Conservation (phyloP, 2,329 filamentous ascomycete genomes). For the Ophiocordyceps camponoti-leonardi region DNA sequence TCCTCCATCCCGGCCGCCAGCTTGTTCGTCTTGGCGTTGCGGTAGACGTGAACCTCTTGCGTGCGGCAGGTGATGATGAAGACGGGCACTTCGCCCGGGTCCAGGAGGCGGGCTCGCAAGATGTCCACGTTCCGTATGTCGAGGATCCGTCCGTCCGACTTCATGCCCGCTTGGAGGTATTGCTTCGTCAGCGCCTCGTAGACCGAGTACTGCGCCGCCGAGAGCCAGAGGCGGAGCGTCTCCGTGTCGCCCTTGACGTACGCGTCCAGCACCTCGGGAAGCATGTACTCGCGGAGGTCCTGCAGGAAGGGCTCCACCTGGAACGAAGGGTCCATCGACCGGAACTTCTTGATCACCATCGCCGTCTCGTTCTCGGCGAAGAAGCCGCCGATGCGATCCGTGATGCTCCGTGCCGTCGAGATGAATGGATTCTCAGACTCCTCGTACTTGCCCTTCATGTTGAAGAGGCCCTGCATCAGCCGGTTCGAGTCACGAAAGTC, state of each 20-base stretch:
- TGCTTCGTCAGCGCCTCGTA: conserved; percentile 96
- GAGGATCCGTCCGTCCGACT: conserved; percentile 85
- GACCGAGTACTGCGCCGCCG: conserved; percentile 87
- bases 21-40: conserved; percentile 75
- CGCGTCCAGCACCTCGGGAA: conserved; percentile 91
- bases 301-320: conserved; percentile 88
- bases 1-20: conserved; percentile 97
- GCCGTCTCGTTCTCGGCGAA: conserved; percentile 98
- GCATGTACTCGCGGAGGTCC: conserved; percentile 93
- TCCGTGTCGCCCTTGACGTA: conserved; percentile 94
- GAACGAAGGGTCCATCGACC: conserved; percentile 87
- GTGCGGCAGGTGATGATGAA: conserved; percentile 95
- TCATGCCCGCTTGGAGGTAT: conserved; percentile 82
- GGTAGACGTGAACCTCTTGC: conserved; percentile 94
- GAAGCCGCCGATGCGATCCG: conserved; percentile 82
- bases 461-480: conserved; percentile 75
- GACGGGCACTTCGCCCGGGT: conserved; percentile 77
- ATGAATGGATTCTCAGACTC: conserved; percentile 96
- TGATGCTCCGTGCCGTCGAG: conserved; percentile 81
- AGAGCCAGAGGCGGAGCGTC: conserved; percentile 87
- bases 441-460: conserved; percentile 72
- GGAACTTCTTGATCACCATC: conserved; percentile 94
- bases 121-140: conserved; percentile 94
- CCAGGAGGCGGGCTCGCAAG: conserved; percentile 60
- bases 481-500: conserved; percentile 85